Percentiles rank a stretch among this genome's conserved stretches.
Evolutionary conservation across 1,284 basidiomycete species (phyloP).

Genomic region (Tilletia caries): DNA sequence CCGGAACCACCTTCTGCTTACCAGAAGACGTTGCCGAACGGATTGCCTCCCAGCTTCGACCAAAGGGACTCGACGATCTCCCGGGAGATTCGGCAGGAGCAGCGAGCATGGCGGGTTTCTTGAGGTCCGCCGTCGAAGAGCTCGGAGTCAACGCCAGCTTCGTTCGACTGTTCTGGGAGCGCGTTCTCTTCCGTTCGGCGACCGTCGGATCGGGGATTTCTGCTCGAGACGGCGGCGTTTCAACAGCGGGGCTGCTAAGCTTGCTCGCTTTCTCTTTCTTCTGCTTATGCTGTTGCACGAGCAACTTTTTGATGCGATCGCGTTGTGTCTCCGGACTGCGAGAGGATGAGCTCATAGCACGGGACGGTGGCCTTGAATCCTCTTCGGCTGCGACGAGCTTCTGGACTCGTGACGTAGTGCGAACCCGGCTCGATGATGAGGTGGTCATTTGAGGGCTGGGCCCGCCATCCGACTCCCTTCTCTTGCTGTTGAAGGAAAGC

Average conservation of each 20-base stretch:
- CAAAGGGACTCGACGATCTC: not conserved
- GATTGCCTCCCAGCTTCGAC: not conserved
- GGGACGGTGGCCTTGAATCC: not conserved
- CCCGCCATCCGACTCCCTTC: not conserved
- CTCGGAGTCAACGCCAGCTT: too few relatives aligned
- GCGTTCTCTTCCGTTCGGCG: not conserved
- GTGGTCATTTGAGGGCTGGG: not conserved
- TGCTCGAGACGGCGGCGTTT: too few relatives aligned
- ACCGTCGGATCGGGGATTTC: not conserved
- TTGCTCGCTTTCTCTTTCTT: not conserved
- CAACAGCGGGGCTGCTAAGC: not conserved
- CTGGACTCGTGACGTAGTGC: not conserved
- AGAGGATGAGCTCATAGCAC: not conserved
- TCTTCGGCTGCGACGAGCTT: not conserved
- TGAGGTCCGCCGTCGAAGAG: not conserved
- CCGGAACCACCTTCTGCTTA: not conserved
- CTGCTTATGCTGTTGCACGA: not conserved
- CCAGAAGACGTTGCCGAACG: not conserved
- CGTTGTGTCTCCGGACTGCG: not conserved
- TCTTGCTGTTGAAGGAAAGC: not conserved
- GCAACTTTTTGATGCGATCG: not conserved
- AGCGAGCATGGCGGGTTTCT: not conserved
- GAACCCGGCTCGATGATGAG: not conserved
- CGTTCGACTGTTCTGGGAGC: too few relatives aligned
- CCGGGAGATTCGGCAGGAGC: not conserved